Percentiles rank a stretch among this genome's conserved stretches.
These are phyloP conservation scores for Pulveroboletus frians DNA, from an alignment of 768 basidiomycete species.

Conservation along the genomic window DNA sequence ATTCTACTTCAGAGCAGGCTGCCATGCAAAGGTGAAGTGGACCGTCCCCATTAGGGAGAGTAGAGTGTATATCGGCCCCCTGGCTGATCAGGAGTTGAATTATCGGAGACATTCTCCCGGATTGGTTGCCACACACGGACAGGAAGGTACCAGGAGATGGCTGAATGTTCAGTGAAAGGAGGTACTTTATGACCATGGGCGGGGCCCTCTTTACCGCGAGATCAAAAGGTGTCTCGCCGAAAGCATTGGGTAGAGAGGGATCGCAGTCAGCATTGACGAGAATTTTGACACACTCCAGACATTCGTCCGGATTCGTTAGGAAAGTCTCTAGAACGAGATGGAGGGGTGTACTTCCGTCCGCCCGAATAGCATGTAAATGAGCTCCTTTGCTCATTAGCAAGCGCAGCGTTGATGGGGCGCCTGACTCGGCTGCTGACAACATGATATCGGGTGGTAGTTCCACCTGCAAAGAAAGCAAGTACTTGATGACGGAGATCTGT, in stretches of 20 bases:
- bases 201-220: background rate
- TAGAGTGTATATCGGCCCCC: background rate
- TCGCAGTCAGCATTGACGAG: background rate
- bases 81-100: background rate
- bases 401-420: background rate
- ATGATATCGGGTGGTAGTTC: background rate
- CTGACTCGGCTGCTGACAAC: background rate
- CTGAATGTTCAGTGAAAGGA: background rate
- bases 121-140: background rate
- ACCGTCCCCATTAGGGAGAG: background rate
- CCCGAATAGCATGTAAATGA: background rate
- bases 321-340: background rate
- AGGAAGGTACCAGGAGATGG: background rate
- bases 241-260: background rate
- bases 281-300: background rate
- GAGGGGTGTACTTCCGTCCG: background rate
- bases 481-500: background rate
- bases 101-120: background rate
- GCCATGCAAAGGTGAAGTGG: background rate
- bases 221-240: background rate
- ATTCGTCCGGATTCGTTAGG: fast-evolving
- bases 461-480: background rate
- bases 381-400: background rate
- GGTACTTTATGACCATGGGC: background rate
- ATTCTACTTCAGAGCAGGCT: background rate